Conservation (phyloP, 768 basidiomycete genomes). For the Boletus pseudo-olivaceus region DNA sequence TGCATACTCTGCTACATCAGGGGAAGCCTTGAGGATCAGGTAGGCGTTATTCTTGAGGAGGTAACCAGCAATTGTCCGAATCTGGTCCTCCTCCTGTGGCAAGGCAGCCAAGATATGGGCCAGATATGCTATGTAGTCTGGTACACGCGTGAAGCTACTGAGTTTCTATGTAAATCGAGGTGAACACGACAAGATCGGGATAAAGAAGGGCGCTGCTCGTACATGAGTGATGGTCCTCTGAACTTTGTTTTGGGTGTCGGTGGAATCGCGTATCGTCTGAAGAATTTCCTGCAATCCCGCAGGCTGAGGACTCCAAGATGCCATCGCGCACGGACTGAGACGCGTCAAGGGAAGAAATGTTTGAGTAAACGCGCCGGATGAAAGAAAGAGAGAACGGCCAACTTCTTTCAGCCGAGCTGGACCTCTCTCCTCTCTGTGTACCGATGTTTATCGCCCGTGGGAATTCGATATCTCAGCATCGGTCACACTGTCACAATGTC, state of each 20-base stretch:
- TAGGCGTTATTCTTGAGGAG: slow-evolving; percentile 94
- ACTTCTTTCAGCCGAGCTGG: slow-evolving; percentile 8
- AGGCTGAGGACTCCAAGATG: slow-evolving; percentile 80
- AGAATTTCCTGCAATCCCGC: slow-evolving; percentile 89
- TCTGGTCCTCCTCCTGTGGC: slow-evolving; percentile 84
- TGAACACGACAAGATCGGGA: slow-evolving; percentile 20
- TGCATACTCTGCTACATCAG: slow-evolving; percentile 67
- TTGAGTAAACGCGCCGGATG: slow-evolving; percentile 30
- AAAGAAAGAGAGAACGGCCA: slow-evolving; percentile 20
- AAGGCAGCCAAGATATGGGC: slow-evolving; percentile 84
- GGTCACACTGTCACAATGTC: slow-evolving; percentile 27
- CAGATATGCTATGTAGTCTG: slow-evolving; percentile 95
- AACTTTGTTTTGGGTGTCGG: slow-evolving; percentile 65
- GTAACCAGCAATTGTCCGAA: slow-evolving; percentile 94
- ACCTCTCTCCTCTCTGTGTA: slow-evolving; percentile 27
- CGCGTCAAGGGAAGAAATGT: slow-evolving; percentile 24
- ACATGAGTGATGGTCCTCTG: slow-evolving; percentile 86
- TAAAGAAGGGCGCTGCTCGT: slow-evolving; percentile 25
- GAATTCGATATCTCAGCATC: slow-evolving; percentile 34
- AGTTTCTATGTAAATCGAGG: slow-evolving; percentile 58
- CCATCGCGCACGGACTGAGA: slow-evolving; percentile 44
- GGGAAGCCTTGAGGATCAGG: slow-evolving; percentile 64
- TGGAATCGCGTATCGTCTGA: slow-evolving; percentile 87
- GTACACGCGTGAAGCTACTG: slow-evolving; percentile 79
- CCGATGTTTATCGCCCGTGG: slow-evolving; percentile 34